Evolutionary conservation across 257 asterid genomes (phyloP), one percentile per base, ranked within the genome.

Genomic region (Penstemon barbatus): DNA sequence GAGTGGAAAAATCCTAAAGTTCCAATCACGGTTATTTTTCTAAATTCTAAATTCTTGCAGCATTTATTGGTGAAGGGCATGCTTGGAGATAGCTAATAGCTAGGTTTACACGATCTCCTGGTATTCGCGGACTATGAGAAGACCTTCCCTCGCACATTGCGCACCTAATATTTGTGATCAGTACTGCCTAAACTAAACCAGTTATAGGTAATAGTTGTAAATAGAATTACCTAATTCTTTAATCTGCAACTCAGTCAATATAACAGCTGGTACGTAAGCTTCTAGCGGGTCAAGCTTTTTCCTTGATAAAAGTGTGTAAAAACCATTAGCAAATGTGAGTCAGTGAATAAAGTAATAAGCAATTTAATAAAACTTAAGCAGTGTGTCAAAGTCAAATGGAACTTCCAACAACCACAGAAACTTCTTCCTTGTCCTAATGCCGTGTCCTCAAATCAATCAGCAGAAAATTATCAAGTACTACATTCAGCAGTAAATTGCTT

Each of bases 251-350:
- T 78, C 95, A 7, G 97, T 85, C 80, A 93, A 68, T 69, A 90
- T 74, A 75, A 93, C 91, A 72, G 97, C 95, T 9, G 99, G 99
- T 78, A 93, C 69, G 72, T 93, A 93, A 63, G 96, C 73, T 75
- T 88, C 99, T 4, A 93, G 81, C 0, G 99, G 99, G 71, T 93
- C 99, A 69, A 93, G 97, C 87, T 72, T 91, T 82, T 93, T 93
- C 97, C 97, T 93, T 69, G 66, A 58, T 48, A 64, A 62, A 66
- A 66, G 50, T 43, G 18, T 0, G 13, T 45, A 45, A 62, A 62
- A 52, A 60, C 15, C 52, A 49, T 72, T 63, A 56, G 65, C 36
- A 63, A 8, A 25, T 4, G 54, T 40, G 11, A 36, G 12, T 4
- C 54, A 11, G 61, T 15, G 0, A 50, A 53, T n/a, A 55, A 65